Evolutionary conservation across 1,284 basidiomycete genomes (phyloP).

Genomic region (Apiotrichum gracile): DNA sequence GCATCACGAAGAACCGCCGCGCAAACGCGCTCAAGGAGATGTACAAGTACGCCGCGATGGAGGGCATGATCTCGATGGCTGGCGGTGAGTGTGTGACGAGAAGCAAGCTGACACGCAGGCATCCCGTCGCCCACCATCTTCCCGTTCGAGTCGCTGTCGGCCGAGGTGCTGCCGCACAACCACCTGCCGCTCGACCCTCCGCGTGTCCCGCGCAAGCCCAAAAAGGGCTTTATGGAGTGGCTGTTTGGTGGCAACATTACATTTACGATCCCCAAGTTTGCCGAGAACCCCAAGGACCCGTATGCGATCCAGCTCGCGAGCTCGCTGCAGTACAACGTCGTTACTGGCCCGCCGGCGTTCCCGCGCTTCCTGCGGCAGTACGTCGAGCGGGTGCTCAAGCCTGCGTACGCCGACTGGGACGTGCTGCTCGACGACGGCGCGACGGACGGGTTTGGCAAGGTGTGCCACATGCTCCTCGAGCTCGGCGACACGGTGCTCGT

Average conservation of each 20-base stretch:
- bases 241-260: slow-evolving; percentile 52
- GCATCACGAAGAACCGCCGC: slow-evolving; percentile 53
- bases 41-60: slow-evolving; percentile 36
- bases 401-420: slow-evolving; percentile 62
- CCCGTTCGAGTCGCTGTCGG: slow-evolving; percentile 47
- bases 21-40: slow-evolving; percentile 59
- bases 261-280: slow-evolving; percentile 58
- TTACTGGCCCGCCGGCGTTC: slow-evolving; percentile 43
- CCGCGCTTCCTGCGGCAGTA: slow-evolving; percentile 53
- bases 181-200: slow-evolving; percentile 54
- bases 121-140: slow-evolving; percentile 48
- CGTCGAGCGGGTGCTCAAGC: slow-evolving; percentile 58
- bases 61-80: slow-evolving; percentile 28
- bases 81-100: slow-evolving; percentile 8
- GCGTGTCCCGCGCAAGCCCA: slow-evolving; percentile 31
- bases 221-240: slow-evolving; percentile 55
- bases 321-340: slow-evolving; percentile 64
- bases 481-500: slow-evolving; percentile 65
- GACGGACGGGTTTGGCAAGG: slow-evolving; percentile 60
- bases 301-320: slow-evolving; percentile 57
- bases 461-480: slow-evolving; percentile 58
- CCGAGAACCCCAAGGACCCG: slow-evolving; percentile 36
- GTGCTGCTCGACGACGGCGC: slow-evolving; percentile 64
- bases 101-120: slow-evolving; percentile 6
- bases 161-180: slow-evolving; percentile 32